Base-by-base conservation (phyloP, 1,284 basidiomycete species). In the Cryptococcus depauperatus region DNA sequence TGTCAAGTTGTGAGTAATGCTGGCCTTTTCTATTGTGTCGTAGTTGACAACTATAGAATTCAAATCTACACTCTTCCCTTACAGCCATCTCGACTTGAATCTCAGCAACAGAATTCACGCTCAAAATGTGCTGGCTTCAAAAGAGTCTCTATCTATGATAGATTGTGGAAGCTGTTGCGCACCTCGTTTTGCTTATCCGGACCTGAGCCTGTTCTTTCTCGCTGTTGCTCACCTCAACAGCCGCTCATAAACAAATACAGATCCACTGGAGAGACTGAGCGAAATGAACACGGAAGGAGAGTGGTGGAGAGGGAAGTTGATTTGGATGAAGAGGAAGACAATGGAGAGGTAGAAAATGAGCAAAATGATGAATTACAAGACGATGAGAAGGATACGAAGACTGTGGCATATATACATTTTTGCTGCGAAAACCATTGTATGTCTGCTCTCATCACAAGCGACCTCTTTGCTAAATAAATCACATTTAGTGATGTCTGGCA, bases 331-430 rank as follows among this genome's bases (percentile, higher is more conserved):
- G 42, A 29, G 18, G 40, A 43, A 23, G 27, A n/a, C 10, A 41
- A 43, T 10, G 40, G 29, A 19, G 41, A 23, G 10, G 28, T 33
- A 8, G 28, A 25, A 26, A 23, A 7, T 9, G 29, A 35, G 4
- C 18, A 22, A 4, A 3, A 2, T 9, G 5, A 38, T 25, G 33
- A 21, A 23, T 13, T 14, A 5, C 37, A 26, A 22, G 11, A 47
- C 7, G 37, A 43, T 18, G 40, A 6, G 22, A 8, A 40, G 9
- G 19, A 10, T 9, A 32, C 38, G 26, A 28, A 48, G 33, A 50
- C 51, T 1, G 41, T 52, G 5, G 54, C 50, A n/a, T 47, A 42
- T 41, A 45, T 55, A 11, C 54, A 55, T 43, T 55, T 55, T 23
- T 38, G 39, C 10, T 26, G 33, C 11, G 51, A 52, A 23, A 32